A percentile compares a stretch with the other conserved stretches of the same genome.
phyloP scores from a whole-genome alignment of 345 rosid species.

The Acer campestre region DNA sequence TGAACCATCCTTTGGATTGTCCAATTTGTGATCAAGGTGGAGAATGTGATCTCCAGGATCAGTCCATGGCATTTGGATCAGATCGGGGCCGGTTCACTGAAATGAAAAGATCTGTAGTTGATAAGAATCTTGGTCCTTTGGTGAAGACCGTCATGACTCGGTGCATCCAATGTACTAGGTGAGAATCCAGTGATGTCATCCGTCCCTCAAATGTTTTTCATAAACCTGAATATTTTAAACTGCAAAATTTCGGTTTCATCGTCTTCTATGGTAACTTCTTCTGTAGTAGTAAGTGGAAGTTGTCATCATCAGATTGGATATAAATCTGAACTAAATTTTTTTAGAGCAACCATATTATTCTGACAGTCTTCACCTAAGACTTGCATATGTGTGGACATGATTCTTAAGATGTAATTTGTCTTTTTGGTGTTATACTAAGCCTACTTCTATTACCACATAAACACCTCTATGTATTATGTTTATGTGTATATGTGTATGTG shows the following conservation, averaged over 20 bases:
- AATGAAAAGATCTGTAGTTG: slow-evolving; percentile 95
- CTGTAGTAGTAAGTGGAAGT: background rate
- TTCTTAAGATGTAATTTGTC: background rate
- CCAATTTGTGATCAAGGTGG: slow-evolving; percentile 99
- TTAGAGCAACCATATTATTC: background rate
- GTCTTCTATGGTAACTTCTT: background rate
- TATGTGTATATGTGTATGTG: background rate
- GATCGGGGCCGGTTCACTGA: slow-evolving; percentile 98
- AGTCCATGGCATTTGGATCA: slow-evolving; percentile 99
- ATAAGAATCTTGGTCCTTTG: slow-evolving; percentile 96
- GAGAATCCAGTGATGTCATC: slow-evolving; percentile 2
- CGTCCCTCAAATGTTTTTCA: background rate
- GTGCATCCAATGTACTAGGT: slow-evolving; percentile 99
- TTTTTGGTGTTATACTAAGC: background rate
- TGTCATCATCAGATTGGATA: background rate
- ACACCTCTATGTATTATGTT: background rate
- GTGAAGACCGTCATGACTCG: slow-evolving; percentile 99
- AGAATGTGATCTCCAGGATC: slow-evolving; percentile 99
- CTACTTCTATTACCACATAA: background rate
- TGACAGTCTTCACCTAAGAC: background rate
- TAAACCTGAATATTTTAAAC: background rate
- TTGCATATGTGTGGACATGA: background rate
- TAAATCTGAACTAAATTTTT: background rate
- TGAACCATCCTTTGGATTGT: slow-evolving; percentile 98
- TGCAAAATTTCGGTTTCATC: background rate